phyloP scores from a whole-genome alignment of 1,139 yeast genomes.

The Zygosaccharomyces pseudobailii region DNA sequence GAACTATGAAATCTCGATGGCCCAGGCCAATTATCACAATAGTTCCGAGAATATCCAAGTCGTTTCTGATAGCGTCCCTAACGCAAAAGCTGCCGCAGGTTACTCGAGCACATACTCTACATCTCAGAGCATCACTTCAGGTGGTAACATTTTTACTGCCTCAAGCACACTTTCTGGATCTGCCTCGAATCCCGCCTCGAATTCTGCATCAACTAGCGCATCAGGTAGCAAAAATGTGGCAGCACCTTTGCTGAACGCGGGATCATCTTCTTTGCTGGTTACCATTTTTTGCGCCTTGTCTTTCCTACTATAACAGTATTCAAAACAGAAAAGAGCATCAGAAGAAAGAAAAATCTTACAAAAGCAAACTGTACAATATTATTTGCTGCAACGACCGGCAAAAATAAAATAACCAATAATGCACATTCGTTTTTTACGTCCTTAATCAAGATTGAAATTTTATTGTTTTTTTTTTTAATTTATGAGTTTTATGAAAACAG shows the following conservation, averaged over 20 bases:
- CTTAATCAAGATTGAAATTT: neutral
- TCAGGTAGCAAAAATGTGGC: neutral
- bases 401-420: too few species aligned
- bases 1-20: slow-evolving; percentile 57
- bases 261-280: neutral
- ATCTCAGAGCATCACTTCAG: slow-evolving; percentile 11
- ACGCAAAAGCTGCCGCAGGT: slow-evolving; percentile 40
- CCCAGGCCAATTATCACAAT: slow-evolving; percentile 46
- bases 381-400: too few species aligned
- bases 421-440: neutral
- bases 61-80: slow-evolving; percentile 41
- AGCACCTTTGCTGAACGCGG: neutral
- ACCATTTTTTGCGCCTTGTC: neutral
- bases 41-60: slow-evolving; percentile 42
- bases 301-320: neutral
- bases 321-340: neutral
- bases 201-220: neutral
- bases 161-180: slow-evolving; percentile 29
- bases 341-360: neutral
- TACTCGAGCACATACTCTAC: slow-evolving; percentile 37
- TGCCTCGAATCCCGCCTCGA: slow-evolving; percentile 2
- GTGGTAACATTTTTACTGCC: slow-evolving; percentile 33
- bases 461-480: neutral
- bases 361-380: neutral
- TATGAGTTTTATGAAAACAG: neutral